phyloP scores from a whole-genome alignment of 2,329 filamentous ascomycete genomes.

The Parastagonospora avenae region DNA sequence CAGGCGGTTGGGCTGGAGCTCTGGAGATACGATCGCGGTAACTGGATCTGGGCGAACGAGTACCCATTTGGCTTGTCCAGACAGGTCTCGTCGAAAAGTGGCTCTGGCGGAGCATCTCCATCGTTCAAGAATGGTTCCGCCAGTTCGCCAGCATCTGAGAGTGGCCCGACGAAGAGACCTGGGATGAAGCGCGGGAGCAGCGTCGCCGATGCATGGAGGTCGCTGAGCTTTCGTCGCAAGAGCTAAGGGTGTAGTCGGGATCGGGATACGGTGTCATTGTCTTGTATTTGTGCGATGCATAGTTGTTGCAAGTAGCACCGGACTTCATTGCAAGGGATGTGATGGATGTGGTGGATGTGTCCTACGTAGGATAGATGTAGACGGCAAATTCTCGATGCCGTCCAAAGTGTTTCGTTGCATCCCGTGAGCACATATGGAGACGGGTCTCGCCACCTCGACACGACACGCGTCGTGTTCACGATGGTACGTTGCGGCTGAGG shows the following conservation, averaged over 20 bases:
- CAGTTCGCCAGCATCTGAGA: slow-evolving; percentile 1
- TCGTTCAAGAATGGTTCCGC: slow-evolving; percentile 3
- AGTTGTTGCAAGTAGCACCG: background rate
- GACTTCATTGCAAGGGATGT: background rate
- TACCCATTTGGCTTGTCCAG: slow-evolving; percentile 40
- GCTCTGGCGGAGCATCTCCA: background rate
- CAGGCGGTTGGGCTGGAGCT: slow-evolving; percentile 47
- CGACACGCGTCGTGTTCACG: slow-evolving; percentile 33
- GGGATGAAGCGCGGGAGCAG: slow-evolving; percentile 21
- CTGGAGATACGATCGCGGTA: slow-evolving; percentile 50
- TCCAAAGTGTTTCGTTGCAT: slow-evolving; percentile 4
- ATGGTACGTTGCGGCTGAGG: slow-evolving; percentile 2
- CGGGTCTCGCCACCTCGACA: slow-evolving; percentile 27
- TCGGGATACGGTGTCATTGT: background rate
- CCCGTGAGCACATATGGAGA: slow-evolving; percentile 5
- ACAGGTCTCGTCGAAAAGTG: slow-evolving; percentile 5
- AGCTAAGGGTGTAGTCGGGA: slow-evolving; percentile 7
- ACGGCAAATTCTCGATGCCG: background rate
- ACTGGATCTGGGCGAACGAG: slow-evolving; percentile 47
- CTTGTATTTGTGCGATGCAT: background rate
- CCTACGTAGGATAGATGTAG: background rate
- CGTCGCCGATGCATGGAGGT: slow-evolving; percentile 16
- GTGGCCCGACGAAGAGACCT: slow-evolving; percentile 11
- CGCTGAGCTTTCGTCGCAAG: slow-evolving; percentile 18
- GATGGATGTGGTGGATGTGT: background rate